A percentile compares a stretch with the other conserved stretches of the same genome.
phyloP scores from a whole-genome alignment of 2,329 filamentous ascomycete species.

The Ceratocystis alfenasii region DNA sequence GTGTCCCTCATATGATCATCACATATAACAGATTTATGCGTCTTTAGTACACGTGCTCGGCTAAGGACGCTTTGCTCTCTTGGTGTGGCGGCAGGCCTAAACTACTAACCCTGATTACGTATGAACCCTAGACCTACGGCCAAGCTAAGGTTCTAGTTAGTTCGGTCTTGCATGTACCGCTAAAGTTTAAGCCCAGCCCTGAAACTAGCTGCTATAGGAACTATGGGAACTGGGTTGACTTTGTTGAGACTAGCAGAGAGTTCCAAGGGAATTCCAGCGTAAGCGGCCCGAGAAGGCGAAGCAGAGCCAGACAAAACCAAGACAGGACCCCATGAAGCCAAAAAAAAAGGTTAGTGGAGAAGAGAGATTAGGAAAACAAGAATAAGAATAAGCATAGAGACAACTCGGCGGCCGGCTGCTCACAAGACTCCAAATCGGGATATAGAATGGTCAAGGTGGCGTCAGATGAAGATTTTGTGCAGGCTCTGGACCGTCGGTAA shows the following conservation, averaged over 20 bases:
- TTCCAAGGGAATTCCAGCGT: neutral
- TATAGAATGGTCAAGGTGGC: neutral
- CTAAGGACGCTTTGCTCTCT: too few species aligned
- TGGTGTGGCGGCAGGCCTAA: too few species aligned
- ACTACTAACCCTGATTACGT: too few species aligned
- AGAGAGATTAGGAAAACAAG: neutral
- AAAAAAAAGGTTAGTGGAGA: neutral
- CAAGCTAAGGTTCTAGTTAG: too few species aligned
- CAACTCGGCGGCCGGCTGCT: neutral
- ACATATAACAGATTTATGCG: too few species aligned
- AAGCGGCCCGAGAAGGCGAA: conserved; percentile 2
- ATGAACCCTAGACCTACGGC: too few species aligned
- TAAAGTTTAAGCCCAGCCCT: neutral
- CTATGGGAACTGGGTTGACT: too few species aligned
- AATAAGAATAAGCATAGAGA: neutral
- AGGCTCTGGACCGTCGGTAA: too few species aligned
- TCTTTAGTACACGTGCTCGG: too few species aligned
- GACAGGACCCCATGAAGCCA: neutral
- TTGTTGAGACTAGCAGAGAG: neutral
- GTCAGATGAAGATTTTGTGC: neutral
- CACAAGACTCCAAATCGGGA: neutral
- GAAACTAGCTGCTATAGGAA: neutral
- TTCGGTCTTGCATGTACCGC: too few species aligned
- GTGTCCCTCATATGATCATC: too few species aligned
- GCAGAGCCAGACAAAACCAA: neutral